Percentiles rank a stretch among this genome's conserved stretches.
These are phyloP conservation scores for Kockiozyma suomiensis DNA, from an alignment of 805 yeast genomes.

Conservation along the genomic window DNA sequence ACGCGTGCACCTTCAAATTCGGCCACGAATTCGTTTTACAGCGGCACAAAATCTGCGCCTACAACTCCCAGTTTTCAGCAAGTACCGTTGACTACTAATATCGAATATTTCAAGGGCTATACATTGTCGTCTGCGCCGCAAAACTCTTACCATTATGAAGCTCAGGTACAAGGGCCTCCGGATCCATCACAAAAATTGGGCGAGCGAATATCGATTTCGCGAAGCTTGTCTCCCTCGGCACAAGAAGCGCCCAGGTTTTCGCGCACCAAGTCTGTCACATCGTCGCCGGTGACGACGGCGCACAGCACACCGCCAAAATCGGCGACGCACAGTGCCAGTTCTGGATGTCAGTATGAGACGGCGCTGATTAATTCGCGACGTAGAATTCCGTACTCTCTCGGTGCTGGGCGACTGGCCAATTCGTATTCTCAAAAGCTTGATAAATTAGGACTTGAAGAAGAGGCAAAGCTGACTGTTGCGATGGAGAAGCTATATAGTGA, in stretches of 20 bases:
- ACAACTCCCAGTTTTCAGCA: not conserved
- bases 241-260: not conserved
- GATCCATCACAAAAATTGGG: not conserved
- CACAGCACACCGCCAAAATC: conserved; percentile 3
- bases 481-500: conserved; percentile 21
- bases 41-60: conserved; percentile 5
- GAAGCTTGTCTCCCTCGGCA: conserved; percentile 1
- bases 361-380: conserved; percentile 32
- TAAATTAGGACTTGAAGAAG: conserved; percentile 13
- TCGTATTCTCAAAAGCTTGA: conserved; percentile 12
- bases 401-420: conserved; percentile 26
- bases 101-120: not conserved
- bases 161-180: not conserved
- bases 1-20: not conserved
- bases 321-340: not conserved
- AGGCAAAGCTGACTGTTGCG: conserved; percentile 23
- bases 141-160: not conserved
- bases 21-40: not conserved
- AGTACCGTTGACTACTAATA: not conserved
- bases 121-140: not conserved
- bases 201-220: not conserved
- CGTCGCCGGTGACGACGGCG: not conserved
- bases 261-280: not conserved
- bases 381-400: conserved; percentile 36
- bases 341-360: conserved; percentile 28